A percentile compares a stretch with the other conserved stretches of the same genome.
Evolutionary conservation across 495 filamentous ascomycete genomes (phyloP).

Genomic region (Xylaria telfairii): DNA sequence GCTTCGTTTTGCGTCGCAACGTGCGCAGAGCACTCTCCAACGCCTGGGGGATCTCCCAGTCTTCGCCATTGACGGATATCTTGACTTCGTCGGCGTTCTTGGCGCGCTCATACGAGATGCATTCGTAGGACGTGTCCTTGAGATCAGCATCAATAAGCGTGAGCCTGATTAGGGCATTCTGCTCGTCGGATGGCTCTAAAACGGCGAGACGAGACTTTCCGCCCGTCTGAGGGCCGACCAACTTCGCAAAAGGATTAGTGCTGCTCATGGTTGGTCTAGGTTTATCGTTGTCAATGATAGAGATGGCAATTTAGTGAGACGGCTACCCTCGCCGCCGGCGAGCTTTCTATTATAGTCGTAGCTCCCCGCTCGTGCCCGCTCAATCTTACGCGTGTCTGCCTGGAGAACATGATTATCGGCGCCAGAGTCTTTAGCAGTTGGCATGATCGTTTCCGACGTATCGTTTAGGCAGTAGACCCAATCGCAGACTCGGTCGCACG

Average conservation of each 20-base stretch:
- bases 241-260: constrained; percentile 7
- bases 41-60: constrained; percentile 25
- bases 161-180: constrained; percentile 29
- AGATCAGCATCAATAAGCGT: constrained; percentile 28
- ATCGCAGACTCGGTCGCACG: background rate
- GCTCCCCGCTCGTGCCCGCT: background rate
- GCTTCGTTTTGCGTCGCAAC: constrained; percentile 32
- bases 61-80: constrained; percentile 27
- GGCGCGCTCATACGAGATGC: constrained; percentile 36
- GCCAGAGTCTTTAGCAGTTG: background rate
- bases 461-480: background rate
- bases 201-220: constrained; percentile 25
- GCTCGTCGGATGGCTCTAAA: constrained; percentile 29
- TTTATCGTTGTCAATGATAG: background rate
- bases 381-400: background rate
- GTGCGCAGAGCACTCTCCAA: constrained; percentile 32
- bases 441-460: background rate
- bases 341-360: background rate
- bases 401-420: background rate
- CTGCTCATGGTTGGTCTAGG: constrained; percentile 9
- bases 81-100: constrained; percentile 3
- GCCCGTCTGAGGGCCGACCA: background rate
- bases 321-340: background rate
- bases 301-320: background rate
- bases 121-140: constrained; percentile 35